Conservation (phyloP, 1,284 basidiomycete genomes). For the Austroboletus novae-zelandiae region DNA sequence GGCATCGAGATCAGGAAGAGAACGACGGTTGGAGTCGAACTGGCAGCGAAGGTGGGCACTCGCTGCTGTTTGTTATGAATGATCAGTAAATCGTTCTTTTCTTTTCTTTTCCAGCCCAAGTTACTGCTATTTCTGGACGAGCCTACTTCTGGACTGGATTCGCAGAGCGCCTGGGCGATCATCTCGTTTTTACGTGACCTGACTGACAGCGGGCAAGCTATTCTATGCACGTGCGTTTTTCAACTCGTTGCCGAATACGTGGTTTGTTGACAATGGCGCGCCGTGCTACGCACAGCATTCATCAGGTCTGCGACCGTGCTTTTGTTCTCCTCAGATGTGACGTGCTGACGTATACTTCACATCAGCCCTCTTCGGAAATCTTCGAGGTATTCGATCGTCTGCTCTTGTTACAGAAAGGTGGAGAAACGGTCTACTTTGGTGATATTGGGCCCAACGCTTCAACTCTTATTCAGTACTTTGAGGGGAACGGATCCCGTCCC, state of each 20-base stretch:
- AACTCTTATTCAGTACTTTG: constrained; percentile 68
- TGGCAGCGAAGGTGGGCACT: constrained; percentile 60
- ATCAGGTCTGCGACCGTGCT: constrained; percentile 17
- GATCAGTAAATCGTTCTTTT: constrained; percentile 18
- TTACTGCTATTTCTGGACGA: constrained; percentile 83
- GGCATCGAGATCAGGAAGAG: constrained; percentile 79
- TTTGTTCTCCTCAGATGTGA: accelerated
- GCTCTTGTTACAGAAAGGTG: constrained; percentile 63
- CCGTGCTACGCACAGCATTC: constrained; percentile 15
- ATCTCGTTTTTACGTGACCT: constrained; percentile 75
- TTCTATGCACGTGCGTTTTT: constrained; percentile 67
- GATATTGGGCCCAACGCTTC: constrained; percentile 61
- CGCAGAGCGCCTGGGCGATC: constrained; percentile 88
- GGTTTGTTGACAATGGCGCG: background rate
- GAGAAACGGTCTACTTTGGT: constrained; percentile 77
- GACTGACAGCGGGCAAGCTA: constrained; percentile 74
- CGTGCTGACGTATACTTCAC: constrained; percentile 26
- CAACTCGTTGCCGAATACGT: constrained; percentile 11
- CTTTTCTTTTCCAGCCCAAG: constrained; percentile 48
- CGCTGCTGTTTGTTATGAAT: too few species aligned
- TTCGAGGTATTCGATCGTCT: constrained; percentile 65
- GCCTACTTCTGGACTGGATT: constrained; percentile 83
- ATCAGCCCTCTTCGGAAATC: constrained; percentile 62
- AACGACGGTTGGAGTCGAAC: constrained; percentile 79
- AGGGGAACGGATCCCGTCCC: constrained; percentile 53